phyloP scores from a whole-genome alignment of 1,284 basidiomycete species.

The Leccinum ponderosum region DNA sequence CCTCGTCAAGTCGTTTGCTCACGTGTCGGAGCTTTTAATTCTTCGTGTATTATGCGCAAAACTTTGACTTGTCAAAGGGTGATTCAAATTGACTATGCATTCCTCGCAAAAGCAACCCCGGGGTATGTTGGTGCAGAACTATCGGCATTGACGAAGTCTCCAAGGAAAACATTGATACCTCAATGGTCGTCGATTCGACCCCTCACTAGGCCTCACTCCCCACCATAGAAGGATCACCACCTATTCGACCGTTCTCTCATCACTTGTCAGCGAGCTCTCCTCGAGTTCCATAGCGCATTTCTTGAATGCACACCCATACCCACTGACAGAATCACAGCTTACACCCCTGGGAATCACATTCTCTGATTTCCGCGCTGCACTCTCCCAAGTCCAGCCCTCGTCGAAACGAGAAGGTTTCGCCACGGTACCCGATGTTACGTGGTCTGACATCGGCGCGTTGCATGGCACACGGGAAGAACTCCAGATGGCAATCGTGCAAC shows the following conservation, averaged over 20 bases:
- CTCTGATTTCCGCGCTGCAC: slow-evolving; percentile 77
- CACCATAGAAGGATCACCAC: slow-evolving; percentile 11
- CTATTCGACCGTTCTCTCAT: slow-evolving; percentile 45
- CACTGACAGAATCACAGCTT: slow-evolving; percentile 79
- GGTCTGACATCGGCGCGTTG: slow-evolving; percentile 95
- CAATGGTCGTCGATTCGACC: slow-evolving; percentile 54
- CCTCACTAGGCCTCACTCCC: slow-evolving; percentile 16
- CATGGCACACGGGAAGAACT: slow-evolving; percentile 86
- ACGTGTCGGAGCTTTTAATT: slow-evolving; percentile 53
- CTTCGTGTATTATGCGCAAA: slow-evolving; percentile 77
- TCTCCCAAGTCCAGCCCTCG: slow-evolving; percentile 89
- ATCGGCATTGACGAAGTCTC: slow-evolving; percentile 67
- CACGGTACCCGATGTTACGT: slow-evolving; percentile 93
- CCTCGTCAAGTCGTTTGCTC: not conserved
- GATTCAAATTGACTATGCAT: slow-evolving; percentile 82
- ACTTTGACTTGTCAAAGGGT: slow-evolving; percentile 73
- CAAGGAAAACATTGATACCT: slow-evolving; percentile 34
- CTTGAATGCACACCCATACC: slow-evolving; percentile 80
- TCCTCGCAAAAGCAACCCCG: slow-evolving; percentile 90
- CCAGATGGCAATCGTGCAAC: slow-evolving; percentile 97
- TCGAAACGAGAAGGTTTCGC: slow-evolving; percentile 98
- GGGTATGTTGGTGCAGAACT: slow-evolving; percentile 98
- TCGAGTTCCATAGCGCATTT: slow-evolving; percentile 86
- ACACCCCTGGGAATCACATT: slow-evolving; percentile 79
- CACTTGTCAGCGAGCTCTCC: slow-evolving; percentile 42